phyloP scores from a whole-genome alignment of 2,329 filamentous ascomycete species.

The Colletotrichum musicola region DNA sequence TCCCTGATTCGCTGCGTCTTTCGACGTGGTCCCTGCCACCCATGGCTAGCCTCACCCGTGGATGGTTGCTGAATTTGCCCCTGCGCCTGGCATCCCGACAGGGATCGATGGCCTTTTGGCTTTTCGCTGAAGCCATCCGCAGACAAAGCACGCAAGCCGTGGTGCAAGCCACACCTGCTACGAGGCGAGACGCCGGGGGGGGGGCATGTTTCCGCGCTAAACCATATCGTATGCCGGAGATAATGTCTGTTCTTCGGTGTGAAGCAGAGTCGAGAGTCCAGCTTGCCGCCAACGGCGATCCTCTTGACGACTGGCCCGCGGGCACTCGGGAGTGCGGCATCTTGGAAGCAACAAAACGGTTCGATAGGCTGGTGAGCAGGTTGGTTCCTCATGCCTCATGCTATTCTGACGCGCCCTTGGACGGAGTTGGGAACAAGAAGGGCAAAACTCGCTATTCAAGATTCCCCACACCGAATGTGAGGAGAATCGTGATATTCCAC shows the following conservation, averaged over 20 bases:
- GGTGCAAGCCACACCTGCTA: constrained; percentile 34
- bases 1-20: constrained; percentile 21
- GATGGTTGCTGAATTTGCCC: constrained; percentile 13
- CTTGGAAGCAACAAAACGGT: no score
- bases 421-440: no score
- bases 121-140: constrained; percentile 27
- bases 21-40: constrained; percentile 24
- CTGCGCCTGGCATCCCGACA: constrained; percentile 21
- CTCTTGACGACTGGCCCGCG: no score
- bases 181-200: not conserved
- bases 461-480: not conserved
- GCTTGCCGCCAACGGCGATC: not conserved
- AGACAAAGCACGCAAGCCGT: constrained; percentile 35
- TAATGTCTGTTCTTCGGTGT: not conserved
- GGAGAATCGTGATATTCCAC: not conserved
- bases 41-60: constrained; percentile 11
- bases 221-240: not conserved
- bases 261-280: no score
- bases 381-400: no score
- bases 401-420: no score
- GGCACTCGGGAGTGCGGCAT: no score
- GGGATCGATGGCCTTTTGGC: constrained; percentile 12
- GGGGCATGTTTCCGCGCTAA: constrained; percentile 6
- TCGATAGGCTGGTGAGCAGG: no score
- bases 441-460: not conserved